Base-by-base conservation (phyloP, 2,329 filamentous ascomycete species). In the Fusarium sp. region DNA sequence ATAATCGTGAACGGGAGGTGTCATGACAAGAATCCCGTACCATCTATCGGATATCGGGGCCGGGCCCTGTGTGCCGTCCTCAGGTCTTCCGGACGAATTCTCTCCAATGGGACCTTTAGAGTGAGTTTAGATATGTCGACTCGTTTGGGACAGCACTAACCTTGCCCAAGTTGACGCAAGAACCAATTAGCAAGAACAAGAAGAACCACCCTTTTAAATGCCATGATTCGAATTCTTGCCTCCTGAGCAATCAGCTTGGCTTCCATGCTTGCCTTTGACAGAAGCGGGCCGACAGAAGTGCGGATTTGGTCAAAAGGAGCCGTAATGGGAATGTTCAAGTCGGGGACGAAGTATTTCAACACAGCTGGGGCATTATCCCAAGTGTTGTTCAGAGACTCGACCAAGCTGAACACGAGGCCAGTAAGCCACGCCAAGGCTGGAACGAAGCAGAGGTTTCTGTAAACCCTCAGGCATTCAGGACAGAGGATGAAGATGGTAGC, bases 381-480 rank as follows among this genome's bases (percentile, higher is more conserved):
- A n/a, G 38, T 38, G 2, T 66, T 31, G 27, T 51, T 69, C n/a
- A 66, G 27, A 10, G 34, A 29, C 4, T 58, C 56, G 6, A 69
- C n/a, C n/a, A 58, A 16, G 6, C 69, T 53, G 10, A 68, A 68
- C 1, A 11, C 42, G 13, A 38, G 49, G 3, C 44, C 36, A 1
- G 61, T 69, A 4, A 69, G 40, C 53, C 63, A 69, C 2, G 61
- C 65, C 2, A 68, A 13, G 9, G 69, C 7, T 3, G 66, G 65
- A 4, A 68, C 40, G 1, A 66, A 20, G 1, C 51, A 56, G 4
- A 69, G 65, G 0, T 68, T 68, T 3, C 66, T 38, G n/a, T 68
- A 68, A 4, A 68, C 20, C 0, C 65, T 62, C 1, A 66, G 6
- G 31, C 66, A 51, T 49, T 53, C 53, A 33, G 66, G 66, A 2